Conservation (phyloP, 192 early-diverging fungal genomes). For the Dissophora ornata region DNA sequence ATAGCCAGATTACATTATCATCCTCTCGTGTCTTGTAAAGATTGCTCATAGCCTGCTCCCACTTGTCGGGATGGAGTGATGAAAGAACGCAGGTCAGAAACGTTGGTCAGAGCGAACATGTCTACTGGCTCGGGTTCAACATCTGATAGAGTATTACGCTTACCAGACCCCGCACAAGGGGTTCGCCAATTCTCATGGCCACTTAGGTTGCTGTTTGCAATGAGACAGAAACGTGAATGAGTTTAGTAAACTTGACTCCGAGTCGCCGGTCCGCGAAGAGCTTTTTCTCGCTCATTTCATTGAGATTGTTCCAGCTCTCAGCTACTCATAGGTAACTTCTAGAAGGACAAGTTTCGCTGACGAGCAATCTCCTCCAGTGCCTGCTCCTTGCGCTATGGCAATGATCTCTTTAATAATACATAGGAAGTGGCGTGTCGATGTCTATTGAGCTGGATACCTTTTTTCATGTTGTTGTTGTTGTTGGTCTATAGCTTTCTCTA, state of each 20-base stretch:
- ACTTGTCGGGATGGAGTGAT: slow-evolving; percentile 88
- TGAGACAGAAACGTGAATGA: no score
- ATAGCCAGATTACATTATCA: no score
- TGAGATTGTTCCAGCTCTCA: slow-evolving; percentile 83
- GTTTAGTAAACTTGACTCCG: slow-evolving; percentile 92
- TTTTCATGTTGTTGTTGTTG: slow-evolving; percentile 33
- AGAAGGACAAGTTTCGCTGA: no score
- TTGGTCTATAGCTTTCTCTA: background rate
- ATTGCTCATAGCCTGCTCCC: slow-evolving; percentile 84
- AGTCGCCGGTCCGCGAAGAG: slow-evolving; percentile 99
- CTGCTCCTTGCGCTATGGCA: slow-evolving; percentile 89
- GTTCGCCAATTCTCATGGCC: slow-evolving; percentile 78
- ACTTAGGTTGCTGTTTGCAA: slow-evolving; percentile 87
- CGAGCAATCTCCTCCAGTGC: slow-evolving; percentile 77
- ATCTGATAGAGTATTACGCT: slow-evolving; percentile 67
- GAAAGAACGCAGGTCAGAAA: slow-evolving; percentile 97
- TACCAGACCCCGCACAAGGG: slow-evolving; percentile 95
- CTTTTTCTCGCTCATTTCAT: slow-evolving; percentile 83
- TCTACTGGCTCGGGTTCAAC: slow-evolving; percentile 88
- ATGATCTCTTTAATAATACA: slow-evolving; percentile 80
- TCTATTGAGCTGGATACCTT: slow-evolving; percentile 42
- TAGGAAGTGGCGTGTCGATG: slow-evolving; percentile 18
- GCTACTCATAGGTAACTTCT: no score
- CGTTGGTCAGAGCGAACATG: slow-evolving; percentile 92
- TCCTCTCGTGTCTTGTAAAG: slow-evolving; percentile 82